phyloP scores from a whole-genome alignment of 139 green algal species.

The Chlamydomonas sphaeroides region DNA sequence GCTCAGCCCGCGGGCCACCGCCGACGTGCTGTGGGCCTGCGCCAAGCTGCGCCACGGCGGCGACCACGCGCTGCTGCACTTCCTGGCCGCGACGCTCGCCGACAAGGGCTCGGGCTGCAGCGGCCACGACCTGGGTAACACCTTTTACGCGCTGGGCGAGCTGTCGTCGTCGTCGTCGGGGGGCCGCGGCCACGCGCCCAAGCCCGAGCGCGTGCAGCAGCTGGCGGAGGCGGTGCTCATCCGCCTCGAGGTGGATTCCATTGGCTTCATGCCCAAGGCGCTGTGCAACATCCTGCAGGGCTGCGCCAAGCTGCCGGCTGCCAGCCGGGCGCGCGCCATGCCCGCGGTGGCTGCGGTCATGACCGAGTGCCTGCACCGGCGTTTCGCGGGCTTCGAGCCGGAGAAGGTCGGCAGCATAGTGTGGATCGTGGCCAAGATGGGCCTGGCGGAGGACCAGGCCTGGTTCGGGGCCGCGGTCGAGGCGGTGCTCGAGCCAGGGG shows the following conservation, averaged over 20 bases:
- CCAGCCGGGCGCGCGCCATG: too few species aligned
- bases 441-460: neutral
- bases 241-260: neutral
- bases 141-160: too few species aligned
- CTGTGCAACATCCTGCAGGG: neutral
- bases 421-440: slow-evolving; percentile 3
- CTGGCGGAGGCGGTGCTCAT: neutral
- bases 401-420: neutral
- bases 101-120: neutral
- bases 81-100: neutral
- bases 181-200: neutral
- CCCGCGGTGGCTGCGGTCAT: neutral
- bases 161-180: neutral
- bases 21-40: neutral
- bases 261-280: neutral
- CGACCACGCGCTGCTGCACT: neutral
- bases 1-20: too few species aligned
- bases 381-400: neutral
- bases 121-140: neutral
- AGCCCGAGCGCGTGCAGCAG: neutral
- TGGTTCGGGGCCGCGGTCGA: neutral
- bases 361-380: neutral
- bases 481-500: neutral
- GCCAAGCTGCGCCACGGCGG: neutral
- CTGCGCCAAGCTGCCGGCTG: neutral